These are phyloP conservation scores for fission yeast (Schizosaccharomyces pombe) DNA, from an alignment of 805 yeast genomes.

Conservation along the genomic window DNA sequence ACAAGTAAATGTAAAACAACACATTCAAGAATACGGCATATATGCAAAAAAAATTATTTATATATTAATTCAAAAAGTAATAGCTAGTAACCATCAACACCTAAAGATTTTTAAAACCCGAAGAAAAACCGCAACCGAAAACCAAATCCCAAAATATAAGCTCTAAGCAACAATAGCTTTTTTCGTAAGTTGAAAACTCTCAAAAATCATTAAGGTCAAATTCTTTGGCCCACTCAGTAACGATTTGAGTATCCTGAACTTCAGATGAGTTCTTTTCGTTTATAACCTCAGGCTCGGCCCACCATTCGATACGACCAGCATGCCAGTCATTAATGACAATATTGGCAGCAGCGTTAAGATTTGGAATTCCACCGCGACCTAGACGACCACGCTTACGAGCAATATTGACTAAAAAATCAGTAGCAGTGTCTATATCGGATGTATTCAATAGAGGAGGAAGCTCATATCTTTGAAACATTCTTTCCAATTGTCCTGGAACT, in stretches of 20 bases:
- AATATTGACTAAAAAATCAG: slow-evolving; percentile 70
- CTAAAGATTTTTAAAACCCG: no score
- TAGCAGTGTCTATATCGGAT: slow-evolving; percentile 34
- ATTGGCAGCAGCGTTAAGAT: slow-evolving; percentile 61
- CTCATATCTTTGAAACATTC: slow-evolving; percentile 47
- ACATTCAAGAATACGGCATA: no score
- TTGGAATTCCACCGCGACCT: slow-evolving; percentile 83
- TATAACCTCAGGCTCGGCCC: slow-evolving; percentile 35
- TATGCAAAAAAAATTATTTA: no score
- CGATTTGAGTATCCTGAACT: slow-evolving; percentile 29
- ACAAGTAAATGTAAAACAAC: no score
- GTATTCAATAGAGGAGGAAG: slow-evolving; percentile 48
- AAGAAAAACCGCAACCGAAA: no score
- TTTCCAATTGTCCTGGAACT: slow-evolving; percentile 23
- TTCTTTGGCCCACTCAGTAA: slow-evolving; percentile 78
- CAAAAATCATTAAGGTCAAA: slow-evolving; percentile 50
- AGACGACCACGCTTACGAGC: slow-evolving; percentile 83
- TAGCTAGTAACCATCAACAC: no score
- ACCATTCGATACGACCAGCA: slow-evolving; percentile 80
- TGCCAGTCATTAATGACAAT: slow-evolving; percentile 84
- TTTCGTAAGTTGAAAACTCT: background rate
- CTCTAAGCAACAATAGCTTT: background rate
- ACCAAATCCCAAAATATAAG: background rate
- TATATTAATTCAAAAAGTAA: no score
- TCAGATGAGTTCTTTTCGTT: slow-evolving; percentile 14